phyloP scores from a whole-genome alignment of 768 basidiomycete species.

The Cystobasidium tubakii region DNA sequence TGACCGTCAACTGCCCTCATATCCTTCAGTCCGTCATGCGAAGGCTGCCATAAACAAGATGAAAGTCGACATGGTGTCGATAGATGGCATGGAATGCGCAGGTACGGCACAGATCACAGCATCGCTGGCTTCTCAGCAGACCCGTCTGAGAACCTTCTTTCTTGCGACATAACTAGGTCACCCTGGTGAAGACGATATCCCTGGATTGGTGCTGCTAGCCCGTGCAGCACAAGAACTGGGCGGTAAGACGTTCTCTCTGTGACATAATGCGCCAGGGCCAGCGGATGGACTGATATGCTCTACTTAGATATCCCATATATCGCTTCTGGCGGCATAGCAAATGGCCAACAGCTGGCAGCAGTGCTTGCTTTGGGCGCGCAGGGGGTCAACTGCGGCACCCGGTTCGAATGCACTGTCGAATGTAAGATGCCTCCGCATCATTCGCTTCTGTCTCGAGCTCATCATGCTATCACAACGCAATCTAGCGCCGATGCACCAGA shows the following conservation, averaged over 20 bases:
- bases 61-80: constrained; percentile 51
- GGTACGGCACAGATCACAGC: constrained; percentile 68
- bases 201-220: constrained; percentile 76
- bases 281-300: too few species aligned
- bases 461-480: constrained; percentile 43
- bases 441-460: constrained; percentile 87
- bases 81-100: constrained; percentile 54
- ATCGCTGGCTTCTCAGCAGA: background rate
- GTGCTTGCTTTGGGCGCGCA: constrained; percentile 65
- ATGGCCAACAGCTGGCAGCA: constrained; percentile 74
- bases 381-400: constrained; percentile 52
- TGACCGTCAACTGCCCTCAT: background rate
- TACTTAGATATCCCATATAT: constrained; percentile 62
- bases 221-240: constrained; percentile 76
- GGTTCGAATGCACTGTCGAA: background rate
- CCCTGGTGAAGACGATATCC: constrained; percentile 81
- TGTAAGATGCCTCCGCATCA: constrained; percentile 78
- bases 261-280: too few species aligned
- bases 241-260: background rate
- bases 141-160: background rate
- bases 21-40: constrained; percentile 58
- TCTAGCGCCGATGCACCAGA: constrained; percentile 70
- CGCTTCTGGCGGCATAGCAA: constrained; percentile 84
- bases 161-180: constrained; percentile 21
- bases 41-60: constrained; percentile 64